phyloP scores from a whole-genome alignment of 2,329 filamentous ascomycete species.

The Epichloe typhina region DNA sequence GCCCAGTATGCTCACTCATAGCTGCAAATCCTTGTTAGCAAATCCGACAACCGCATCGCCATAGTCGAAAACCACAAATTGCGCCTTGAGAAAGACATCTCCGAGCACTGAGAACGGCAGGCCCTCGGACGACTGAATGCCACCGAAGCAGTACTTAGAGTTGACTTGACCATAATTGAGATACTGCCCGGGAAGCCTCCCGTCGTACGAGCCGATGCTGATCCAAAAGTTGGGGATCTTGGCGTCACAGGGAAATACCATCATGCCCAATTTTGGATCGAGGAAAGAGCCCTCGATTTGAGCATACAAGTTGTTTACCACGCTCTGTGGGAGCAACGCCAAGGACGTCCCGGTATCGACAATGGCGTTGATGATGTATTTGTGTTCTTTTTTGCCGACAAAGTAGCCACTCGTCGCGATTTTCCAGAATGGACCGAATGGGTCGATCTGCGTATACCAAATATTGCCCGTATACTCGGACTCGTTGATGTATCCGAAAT shows the following conservation, averaged over 20 bases:
- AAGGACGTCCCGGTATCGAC: slow-evolving; percentile 62
- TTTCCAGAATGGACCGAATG: slow-evolving; percentile 45
- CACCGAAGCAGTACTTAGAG: slow-evolving; percentile 20
- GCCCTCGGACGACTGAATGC: slow-evolving; percentile 23
- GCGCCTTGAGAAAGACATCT: slow-evolving; percentile 29
- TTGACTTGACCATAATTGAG: slow-evolving; percentile 23
- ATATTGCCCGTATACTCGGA: slow-evolving; percentile 43
- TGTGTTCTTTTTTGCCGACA: slow-evolving; percentile 24
- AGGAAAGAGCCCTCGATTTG: slow-evolving; percentile 38
- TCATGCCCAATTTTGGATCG: slow-evolving; percentile 35
- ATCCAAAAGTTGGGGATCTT: slow-evolving; percentile 31
- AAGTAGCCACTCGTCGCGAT: slow-evolving; percentile 43
- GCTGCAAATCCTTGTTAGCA: slow-evolving; percentile 21
- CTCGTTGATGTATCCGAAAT: slow-evolving; percentile 38
- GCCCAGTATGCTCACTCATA: not conserved
- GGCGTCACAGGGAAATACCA: slow-evolving; percentile 42
- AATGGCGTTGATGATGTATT: slow-evolving; percentile 32
- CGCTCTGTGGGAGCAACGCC: slow-evolving; percentile 39
- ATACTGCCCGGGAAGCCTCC: slow-evolving; percentile 22
- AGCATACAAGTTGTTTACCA: slow-evolving; percentile 47
- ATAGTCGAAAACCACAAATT: slow-evolving; percentile 30
- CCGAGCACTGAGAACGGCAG: slow-evolving; percentile 27
- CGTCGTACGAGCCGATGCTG: slow-evolving; percentile 21
- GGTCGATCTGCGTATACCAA: slow-evolving; percentile 39
- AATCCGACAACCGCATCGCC: slow-evolving; percentile 21